These are phyloP conservation scores for Closterium sp. DNA, from an alignment of 139 green algal species.

Conservation along the genomic window DNA sequence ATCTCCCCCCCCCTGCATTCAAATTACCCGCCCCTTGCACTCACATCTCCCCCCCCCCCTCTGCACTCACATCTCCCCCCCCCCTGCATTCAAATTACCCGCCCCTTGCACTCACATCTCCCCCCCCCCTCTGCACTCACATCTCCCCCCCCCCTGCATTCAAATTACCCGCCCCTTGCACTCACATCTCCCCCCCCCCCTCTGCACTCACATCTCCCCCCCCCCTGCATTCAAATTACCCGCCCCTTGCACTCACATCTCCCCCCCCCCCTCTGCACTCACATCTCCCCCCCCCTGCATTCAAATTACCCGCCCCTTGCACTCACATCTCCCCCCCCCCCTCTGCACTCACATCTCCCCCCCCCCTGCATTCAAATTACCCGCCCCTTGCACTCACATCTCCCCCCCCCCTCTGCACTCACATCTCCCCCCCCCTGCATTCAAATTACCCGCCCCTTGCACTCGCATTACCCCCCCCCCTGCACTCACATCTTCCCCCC, in stretches of 20 bases:
- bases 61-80: background rate
- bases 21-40: too few species aligned
- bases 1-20: too few species aligned
- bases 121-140: too few species aligned
- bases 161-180: background rate
- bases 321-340: background rate
- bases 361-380: background rate
- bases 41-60: conserved; percentile 16
- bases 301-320: too few species aligned
- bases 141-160: too few species aligned
- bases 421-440: too few species aligned
- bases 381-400: background rate
- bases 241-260: background rate
- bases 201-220: too few species aligned
- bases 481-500: background rate
- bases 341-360: too few species aligned
- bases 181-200: background rate
- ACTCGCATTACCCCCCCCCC: background rate
- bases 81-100: background rate
- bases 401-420: too few species aligned
- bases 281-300: too few species aligned
- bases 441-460: too few species aligned
- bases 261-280: too few species aligned
- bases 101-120: background rate
- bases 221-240: background rate